Percentiles rank a stretch among this genome's conserved stretches.
Conservation (phyloP, 1,284 basidiomycete genomes). For the Pseudozyma tsukubaensis region DNA sequence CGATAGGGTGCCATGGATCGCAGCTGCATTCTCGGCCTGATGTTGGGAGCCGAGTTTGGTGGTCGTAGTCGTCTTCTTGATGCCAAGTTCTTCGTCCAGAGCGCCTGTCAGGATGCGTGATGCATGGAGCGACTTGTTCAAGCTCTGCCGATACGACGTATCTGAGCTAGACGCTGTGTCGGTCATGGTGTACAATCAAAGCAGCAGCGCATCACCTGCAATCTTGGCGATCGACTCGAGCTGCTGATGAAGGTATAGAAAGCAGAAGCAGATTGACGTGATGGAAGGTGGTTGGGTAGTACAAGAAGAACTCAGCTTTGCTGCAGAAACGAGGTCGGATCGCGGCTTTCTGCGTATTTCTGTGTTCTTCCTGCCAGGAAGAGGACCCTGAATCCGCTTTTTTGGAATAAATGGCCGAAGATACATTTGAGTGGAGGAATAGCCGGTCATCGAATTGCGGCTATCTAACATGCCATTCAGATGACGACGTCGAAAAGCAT, state of each 20-base stretch:
- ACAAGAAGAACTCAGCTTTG: not conserved
- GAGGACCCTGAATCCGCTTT: conserved; percentile 4
- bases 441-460: not conserved
- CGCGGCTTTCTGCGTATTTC: conserved; percentile 23
- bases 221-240: not conserved
- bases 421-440: not conserved
- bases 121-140: conserved; percentile 31
- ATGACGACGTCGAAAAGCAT: no score
- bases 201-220: conserved; percentile 5
- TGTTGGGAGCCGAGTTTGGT: conserved; percentile 31
- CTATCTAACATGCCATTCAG: not conserved
- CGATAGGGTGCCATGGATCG: conserved; percentile 25
- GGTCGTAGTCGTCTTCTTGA: conserved; percentile 25
- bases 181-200: conserved; percentile 13
- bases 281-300: not conserved
- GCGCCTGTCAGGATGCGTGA: conserved; percentile 36
- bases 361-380: conserved; percentile 11
- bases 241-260: not conserved
- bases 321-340: not conserved
- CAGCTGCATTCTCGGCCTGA: conserved; percentile 16
- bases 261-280: not conserved
- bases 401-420: not conserved
- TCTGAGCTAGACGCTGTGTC: conserved; percentile 23
- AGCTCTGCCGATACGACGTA: conserved; percentile 34
- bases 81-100: conserved; percentile 38